Evolutionary conservation across 768 basidiomycete species (phyloP), one percentile per base, ranked within the genome.

Genomic region (Suillus subluteus): DNA sequence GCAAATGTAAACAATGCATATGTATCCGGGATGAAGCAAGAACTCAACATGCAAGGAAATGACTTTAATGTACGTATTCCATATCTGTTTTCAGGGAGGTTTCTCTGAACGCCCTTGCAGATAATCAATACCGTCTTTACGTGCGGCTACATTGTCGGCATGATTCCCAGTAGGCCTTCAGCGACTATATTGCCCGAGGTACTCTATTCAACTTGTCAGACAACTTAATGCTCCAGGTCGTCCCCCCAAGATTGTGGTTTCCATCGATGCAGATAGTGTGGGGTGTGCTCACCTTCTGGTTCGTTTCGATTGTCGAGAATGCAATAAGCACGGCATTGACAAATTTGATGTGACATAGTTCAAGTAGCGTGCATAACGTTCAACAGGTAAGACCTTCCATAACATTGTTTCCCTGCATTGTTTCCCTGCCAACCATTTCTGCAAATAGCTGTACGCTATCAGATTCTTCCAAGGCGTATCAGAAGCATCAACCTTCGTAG

Each of bases 11-110:
- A 82, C 69, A 92, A 92, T 75, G 91, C 91, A 13, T 91, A 90
- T 75, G 88, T 91, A n/a, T 90, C 88, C 6, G 91, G 91, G 7
- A 91, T 93, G 90, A 87, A 83, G 67, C 88, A 91, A 75, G 90
- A 90, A 26, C 80, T 92, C 44, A 70, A 82, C 65, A 89, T 91
- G 88, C 74, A 80, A 52, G 89, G 88, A 46, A 87, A 83, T 48
- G 81, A 91, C 58, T 86, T 86, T 72, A 90, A 91, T 71, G 84
- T 86, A 62, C 68, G 80, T 56, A 58, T 41, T 37, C 18, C 2
- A 13, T 37, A 40, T 46, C 32, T 52, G 18, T n/a, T 26, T 30
- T 2, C 56, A 37, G 30, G n/a, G 23, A 30, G 44, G 15, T 52
- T 15, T 3, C n/a, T 48, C 44, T 16, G 9, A 59, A 26, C 35